Base-by-base conservation (phyloP, 2,329 filamentous ascomycete species). In the Phyllosticta citrichinensis region DNA sequence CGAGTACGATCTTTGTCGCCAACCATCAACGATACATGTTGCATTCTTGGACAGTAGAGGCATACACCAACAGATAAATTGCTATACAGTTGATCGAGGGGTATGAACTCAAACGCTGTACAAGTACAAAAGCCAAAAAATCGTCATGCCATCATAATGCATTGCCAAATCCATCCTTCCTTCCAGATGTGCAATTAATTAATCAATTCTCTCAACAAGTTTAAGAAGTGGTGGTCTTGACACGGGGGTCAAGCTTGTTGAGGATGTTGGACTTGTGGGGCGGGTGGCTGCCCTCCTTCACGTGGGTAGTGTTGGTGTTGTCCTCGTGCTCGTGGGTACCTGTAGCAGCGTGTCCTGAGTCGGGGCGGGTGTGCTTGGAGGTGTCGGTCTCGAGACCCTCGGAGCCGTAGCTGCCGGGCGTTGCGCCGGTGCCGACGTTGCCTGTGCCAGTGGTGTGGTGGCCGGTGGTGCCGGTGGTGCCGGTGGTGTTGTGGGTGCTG, bases 231-330 rank as follows among this genome's bases (percentile, higher is more conserved):
- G 52, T 24, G 9, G 53, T 61, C 59, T 62, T 58, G 33, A 62
- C 61, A 6, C 61, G 56, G 19, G 61, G 61, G 52, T 62, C 61
- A 11, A 62, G 19, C 53, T 60, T 62, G 47, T 62, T 60, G 25
- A 60, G 53, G 2, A 62, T 10, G 24, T 62, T 60, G 3, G 30
- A 24, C 19, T 52, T 56, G 22, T 61, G 60, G 5, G 60, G 56
- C 17, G 27, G 55, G 25, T 61, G 53, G n/a, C 51, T 12, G 30
- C 57, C 50, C 25, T 53, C 22, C n/a, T 33, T 24, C 35, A 19
- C 27, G 20, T 55, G 30, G 10, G 33, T 14, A 14, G 27, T 55
- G 57, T 22, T 22, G 25, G 33, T 55, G 35, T 27, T 24, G 35
- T 47, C 40, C 9, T 19, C 24, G n/a, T 52, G 56, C 14, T 30